A percentile compares a stretch with the other conserved stretches of the same genome.
Evolutionary conservation across 805 yeast genomes (phyloP).

Genomic region (Tetrapisispora taiwanensis): DNA sequence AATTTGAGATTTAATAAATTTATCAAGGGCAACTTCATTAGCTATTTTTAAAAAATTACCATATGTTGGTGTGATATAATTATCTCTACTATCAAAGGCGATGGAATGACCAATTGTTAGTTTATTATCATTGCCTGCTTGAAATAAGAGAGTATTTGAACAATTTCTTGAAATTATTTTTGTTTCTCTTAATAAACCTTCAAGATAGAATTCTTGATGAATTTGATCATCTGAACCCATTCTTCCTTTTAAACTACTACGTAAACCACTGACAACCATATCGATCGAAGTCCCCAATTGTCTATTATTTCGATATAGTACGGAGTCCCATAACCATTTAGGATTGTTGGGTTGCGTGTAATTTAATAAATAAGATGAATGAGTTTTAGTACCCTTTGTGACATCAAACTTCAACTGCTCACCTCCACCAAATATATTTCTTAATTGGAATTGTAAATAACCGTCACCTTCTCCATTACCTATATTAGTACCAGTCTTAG

Average conservation of each 20-base stretch:
- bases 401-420: slow-evolving; percentile 47
- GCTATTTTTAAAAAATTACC: slow-evolving; percentile 35
- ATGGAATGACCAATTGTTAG: slow-evolving; percentile 37
- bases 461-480: slow-evolving; percentile 97
- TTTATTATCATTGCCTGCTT: slow-evolving; percentile 56
- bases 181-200: slow-evolving; percentile 24
- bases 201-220: slow-evolving; percentile 42
- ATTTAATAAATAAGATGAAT: slow-evolving; percentile 43
- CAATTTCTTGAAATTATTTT: slow-evolving; percentile 37
- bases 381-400: slow-evolving; percentile 51
- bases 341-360: slow-evolving; percentile 42
- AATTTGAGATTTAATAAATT: slow-evolving; percentile 22
- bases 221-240: slow-evolving; percentile 12
- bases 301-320: slow-evolving; percentile 42
- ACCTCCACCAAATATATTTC: slow-evolving; percentile 60
- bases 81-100: slow-evolving; percentile 34
- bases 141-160: slow-evolving; percentile 44
- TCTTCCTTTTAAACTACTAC: slow-evolving; percentile 17
- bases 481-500: slow-evolving; percentile 89
- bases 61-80: slow-evolving; percentile 33
- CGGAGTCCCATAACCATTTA: slow-evolving; percentile 44
- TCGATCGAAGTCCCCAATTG: slow-evolving; percentile 45
- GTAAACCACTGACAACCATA: slow-evolving; percentile 37
- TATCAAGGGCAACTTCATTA: slow-evolving; percentile 35
- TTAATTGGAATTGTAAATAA: slow-evolving; percentile 58